Percentiles rank a stretch among this genome's conserved stretches.
These are phyloP conservation scores for Hericium erinaceus DNA, from an alignment of 768 basidiomycete genomes.

Conservation along the genomic window DNA sequence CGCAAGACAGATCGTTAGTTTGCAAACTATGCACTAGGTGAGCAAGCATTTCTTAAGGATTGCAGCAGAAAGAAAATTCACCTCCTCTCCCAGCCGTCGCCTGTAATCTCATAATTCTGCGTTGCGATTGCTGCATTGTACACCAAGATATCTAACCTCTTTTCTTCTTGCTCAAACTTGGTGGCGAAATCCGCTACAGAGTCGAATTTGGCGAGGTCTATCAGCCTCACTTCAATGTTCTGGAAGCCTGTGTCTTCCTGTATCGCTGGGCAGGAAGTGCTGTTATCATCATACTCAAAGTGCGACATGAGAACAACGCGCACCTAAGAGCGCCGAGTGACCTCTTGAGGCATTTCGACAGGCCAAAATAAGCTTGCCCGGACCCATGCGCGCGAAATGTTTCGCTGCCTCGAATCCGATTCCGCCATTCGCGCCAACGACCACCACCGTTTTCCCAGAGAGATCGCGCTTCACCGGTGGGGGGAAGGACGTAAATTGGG, in stretches of 20 bases:
- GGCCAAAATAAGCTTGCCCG: conserved; percentile 29
- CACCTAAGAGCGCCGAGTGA: conserved; percentile 26
- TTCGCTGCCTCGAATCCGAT: conserved; percentile 38
- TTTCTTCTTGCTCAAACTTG: conserved; percentile 13
- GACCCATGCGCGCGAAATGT: conserved; percentile 36
- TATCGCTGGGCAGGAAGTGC: conserved; percentile 9
- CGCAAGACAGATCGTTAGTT: conserved; percentile 34
- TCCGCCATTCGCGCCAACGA: conserved; percentile 44
- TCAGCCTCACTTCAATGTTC: conserved; percentile 12
- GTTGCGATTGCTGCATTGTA: conserved; percentile 16
- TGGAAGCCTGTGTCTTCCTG: conserved; percentile 7
- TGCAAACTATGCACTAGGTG: conserved; percentile 27
- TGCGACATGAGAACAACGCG: conserved; percentile 1
- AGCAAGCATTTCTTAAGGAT: background rate
- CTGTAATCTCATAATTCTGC: conserved; percentile 19
- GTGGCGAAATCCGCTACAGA: conserved; percentile 17
- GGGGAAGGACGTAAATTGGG: background rate
- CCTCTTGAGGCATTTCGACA: conserved; percentile 29
- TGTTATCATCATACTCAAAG: conserved; percentile 9
- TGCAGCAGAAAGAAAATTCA: conserved; percentile 2
- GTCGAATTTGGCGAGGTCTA: conserved; percentile 18
- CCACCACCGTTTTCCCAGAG: conserved; percentile 37
- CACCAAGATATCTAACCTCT: conserved; percentile 17
- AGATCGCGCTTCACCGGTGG: conserved; percentile 21
- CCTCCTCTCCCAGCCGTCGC: conserved; percentile 21